phyloP scores from a whole-genome alignment of 352 stramenopile genomes.

The Phytophthora crassamura region DNA sequence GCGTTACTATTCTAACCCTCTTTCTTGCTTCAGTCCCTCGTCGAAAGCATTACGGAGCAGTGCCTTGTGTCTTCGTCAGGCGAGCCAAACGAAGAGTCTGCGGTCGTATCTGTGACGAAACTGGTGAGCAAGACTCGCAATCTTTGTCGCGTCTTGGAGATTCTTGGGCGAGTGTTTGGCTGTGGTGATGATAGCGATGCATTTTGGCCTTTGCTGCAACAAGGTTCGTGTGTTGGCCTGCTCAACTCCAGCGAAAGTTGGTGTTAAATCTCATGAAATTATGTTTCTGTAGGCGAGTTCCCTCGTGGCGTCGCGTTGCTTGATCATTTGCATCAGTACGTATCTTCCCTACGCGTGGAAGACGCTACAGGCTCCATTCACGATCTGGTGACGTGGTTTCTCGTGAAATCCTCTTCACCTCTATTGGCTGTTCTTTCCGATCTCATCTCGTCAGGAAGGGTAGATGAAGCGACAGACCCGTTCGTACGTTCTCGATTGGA shows the following conservation, averaged over 20 bases:
- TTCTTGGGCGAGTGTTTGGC: constrained; percentile 36
- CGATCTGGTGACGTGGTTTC: constrained; percentile 56
- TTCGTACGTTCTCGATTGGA: constrained; percentile 46
- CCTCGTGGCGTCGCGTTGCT: constrained; percentile 60
- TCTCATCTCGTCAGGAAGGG: constrained; percentile 53
- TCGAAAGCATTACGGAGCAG: constrained; percentile 32
- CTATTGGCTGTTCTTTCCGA: constrained; percentile 61
- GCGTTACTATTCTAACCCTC: constrained; percentile 6
- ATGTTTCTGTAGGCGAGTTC: constrained; percentile 43
- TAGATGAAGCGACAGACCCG: constrained; percentile 54
- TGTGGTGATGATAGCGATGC: constrained; percentile 25
- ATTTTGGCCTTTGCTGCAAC: constrained; percentile 56
- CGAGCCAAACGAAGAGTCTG: constrained; percentile 19
- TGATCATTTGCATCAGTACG: constrained; percentile 50
- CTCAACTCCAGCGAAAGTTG: neutral
- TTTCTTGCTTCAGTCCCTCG: constrained; percentile 18
- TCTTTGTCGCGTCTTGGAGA: constrained; percentile 40
- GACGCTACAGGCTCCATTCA: constrained; percentile 43
- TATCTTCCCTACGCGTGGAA: constrained; percentile 41
- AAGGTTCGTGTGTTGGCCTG: constrained; percentile 30
- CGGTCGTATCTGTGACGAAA: constrained; percentile 34
- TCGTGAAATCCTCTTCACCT: constrained; percentile 58
- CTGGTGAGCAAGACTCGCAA: constrained; percentile 46
- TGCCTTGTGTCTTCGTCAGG: constrained; percentile 13
- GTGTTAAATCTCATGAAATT: constrained; percentile 17